Percentiles rank a stretch among this genome's conserved stretches.
phyloP scores from a whole-genome alignment of 805 yeast genomes.

The Pichia paraexigua region DNA sequence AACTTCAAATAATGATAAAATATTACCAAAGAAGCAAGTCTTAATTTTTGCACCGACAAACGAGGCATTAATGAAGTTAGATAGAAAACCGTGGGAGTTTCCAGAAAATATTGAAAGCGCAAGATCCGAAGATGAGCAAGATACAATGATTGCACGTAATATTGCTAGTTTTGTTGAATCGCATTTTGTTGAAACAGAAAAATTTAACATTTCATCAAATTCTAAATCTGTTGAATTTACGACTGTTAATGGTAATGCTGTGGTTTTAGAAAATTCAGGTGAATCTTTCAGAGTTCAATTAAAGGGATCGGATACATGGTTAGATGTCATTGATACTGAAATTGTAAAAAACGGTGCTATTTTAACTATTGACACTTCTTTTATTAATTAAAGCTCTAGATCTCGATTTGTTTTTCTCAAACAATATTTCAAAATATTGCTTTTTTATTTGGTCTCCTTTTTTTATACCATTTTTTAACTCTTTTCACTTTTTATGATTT shows the following conservation, averaged over 20 bases:
- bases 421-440: not conserved
- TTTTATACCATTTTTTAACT: not conserved
- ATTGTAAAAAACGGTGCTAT: conserved; percentile 40
- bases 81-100: conserved; percentile 75
- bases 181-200: conserved; percentile 42
- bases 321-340: conserved; percentile 30
- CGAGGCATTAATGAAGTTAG: conserved; percentile 43
- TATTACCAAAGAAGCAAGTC: conserved; percentile 19
- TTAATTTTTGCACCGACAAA: conserved; percentile 70
- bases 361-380: conserved; percentile 26
- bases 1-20: conserved; percentile 9
- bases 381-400: not conserved
- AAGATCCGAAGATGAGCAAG: conserved; percentile 31
- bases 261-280: conserved; percentile 31
- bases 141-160: conserved; percentile 42
- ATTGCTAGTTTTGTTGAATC: conserved; percentile 50
- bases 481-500: not conserved
- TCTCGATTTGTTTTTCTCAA: not conserved
- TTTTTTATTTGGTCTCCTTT: not conserved
- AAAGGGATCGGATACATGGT: conserved; percentile 28
- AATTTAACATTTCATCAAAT: conserved; percentile 13
- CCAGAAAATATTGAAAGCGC: conserved; percentile 41
- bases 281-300: conserved; percentile 29
- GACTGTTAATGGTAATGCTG: conserved; percentile 28
- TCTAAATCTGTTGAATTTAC: conserved; percentile 22